Conservation (phyloP, 2,329 filamentous ascomycete genomes). For the Fusarium sp. region DNA sequence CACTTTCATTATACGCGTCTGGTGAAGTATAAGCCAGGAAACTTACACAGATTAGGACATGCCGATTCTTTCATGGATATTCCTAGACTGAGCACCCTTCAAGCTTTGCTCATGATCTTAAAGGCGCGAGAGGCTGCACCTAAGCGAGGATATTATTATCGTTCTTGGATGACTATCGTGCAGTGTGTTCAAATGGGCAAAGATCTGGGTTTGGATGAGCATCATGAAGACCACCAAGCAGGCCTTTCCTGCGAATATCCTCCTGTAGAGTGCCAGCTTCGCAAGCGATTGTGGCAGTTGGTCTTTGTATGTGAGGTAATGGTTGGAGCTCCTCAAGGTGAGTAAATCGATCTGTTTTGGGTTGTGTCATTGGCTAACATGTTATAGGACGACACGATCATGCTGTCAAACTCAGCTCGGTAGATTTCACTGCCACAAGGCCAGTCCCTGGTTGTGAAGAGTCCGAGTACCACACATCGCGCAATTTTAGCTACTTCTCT, state of each 20-base stretch:
- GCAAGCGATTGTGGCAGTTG: constrained; percentile 90
- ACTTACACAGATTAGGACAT: constrained; percentile 71
- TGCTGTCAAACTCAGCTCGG: constrained; percentile 77
- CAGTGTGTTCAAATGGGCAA: constrained; percentile 94
- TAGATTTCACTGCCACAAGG: constrained; percentile 78
- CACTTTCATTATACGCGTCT: neutral
- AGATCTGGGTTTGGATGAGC: constrained; percentile 89
- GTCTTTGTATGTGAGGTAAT: constrained; percentile 89
- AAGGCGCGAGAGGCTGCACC: constrained; percentile 94
- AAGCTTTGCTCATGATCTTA: constrained; percentile 86
- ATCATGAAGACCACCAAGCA: constrained; percentile 81
- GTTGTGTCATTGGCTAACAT: constrained; percentile 22
- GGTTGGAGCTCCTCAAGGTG: constrained; percentile 91
- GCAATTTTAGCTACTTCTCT: constrained; percentile 86
- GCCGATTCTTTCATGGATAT: constrained; percentile 95
- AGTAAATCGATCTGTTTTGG: neutral
- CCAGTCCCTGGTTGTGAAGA: constrained; percentile 77
- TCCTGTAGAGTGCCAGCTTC: constrained; percentile 82
- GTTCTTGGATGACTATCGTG: constrained; percentile 96
- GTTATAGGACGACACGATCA: constrained; percentile 80
- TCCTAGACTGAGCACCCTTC: constrained; percentile 89
- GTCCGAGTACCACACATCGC: constrained; percentile 80
- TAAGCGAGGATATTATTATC: constrained; percentile 94
- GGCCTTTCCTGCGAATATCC: constrained; percentile 77
- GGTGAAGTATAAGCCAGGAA: neutral